Base-by-base conservation (phyloP, 1,139 yeast species). In the Geotrichum phurueaensis region DNA sequence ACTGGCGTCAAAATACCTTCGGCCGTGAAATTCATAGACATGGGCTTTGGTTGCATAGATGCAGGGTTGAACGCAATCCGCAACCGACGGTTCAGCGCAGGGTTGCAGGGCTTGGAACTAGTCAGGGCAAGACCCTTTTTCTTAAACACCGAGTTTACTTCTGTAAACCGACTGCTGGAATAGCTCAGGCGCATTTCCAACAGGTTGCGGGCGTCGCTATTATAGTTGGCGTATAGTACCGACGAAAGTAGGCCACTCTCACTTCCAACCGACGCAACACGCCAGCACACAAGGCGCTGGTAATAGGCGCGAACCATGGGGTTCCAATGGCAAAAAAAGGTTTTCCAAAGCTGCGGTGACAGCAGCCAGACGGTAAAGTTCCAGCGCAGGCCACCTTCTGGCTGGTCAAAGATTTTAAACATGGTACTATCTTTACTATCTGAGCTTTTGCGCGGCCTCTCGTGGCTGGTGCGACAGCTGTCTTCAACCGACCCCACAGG, bases 271-370 rank as follows among this genome's bases (percentile, higher is more conserved):
- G 71, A 66, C 4, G 86, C 86, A 31, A 86, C 75, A 65, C 90
- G 79, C 89, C 95, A 89, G 58, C 88, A 78, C 22, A 89, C 65
- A 31, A 89, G 76, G 57, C 91, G 78, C 56, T 83, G 77, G 70
- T 85, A 89, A 68, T 85, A 87, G 1, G 87, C 81, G 52, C 96
- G 78, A 20, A 88, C 84, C 33, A 88, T 73, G 1, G 96, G 92
- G 66, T 85, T 83, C 90, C 95, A 89, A 72, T 89, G 95, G 54
- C 85, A 81, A 67, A 89, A 84, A 63, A 82, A 82, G 53, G 79
- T 75, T 53, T 73, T 72, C 84, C 89, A 87, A 54, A 75, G 74
- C 1, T 72, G 70, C 5, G 76, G 72, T 3, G 81, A 76, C 12
- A 85, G 74, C 36, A 87, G 71, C 87, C 88, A 86, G 47, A 74